Conservation (phyloP, 352 stramenopile genomes). For the Albugo laibachii region DNA sequence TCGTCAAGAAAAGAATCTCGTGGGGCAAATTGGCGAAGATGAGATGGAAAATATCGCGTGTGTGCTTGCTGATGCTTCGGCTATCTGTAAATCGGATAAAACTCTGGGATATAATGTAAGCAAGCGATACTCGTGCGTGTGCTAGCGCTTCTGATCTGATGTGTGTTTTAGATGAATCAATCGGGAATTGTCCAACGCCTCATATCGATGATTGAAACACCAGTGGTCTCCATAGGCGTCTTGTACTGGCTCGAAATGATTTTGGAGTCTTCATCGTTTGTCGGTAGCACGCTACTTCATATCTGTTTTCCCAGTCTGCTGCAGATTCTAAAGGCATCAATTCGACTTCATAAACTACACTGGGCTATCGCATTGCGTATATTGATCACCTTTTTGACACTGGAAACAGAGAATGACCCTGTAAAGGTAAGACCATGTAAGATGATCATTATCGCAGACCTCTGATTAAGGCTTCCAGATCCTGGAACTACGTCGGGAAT, state of each 20-base stretch:
- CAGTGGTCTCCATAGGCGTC: conserved; percentile 73
- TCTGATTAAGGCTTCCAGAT: conserved; percentile 10
- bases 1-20: no score
- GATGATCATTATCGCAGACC: not conserved
- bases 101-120: conserved; percentile 75
- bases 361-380: conserved; percentile 72
- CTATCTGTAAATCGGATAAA: conserved; percentile 66
- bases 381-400: conserved; percentile 42
- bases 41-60: conserved; percentile 43
- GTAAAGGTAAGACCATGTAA: conserved; percentile 27
- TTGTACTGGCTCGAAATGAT: conserved; percentile 70
- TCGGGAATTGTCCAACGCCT: conserved; percentile 66
- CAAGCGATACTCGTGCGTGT: not conserved
- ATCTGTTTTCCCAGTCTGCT: conserved; percentile 73
- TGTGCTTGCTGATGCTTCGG: conserved; percentile 44
- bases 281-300: conserved; percentile 68
- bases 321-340: conserved; percentile 52
- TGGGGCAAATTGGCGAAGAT: conserved; percentile 16
- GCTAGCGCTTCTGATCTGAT: not conserved
- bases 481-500: conserved; percentile 66
- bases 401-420: conserved; percentile 63
- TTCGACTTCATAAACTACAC: conserved; percentile 51
- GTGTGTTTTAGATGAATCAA: conserved; percentile 50
- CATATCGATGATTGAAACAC: conserved; percentile 47
- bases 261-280: conserved; percentile 44